These are phyloP conservation scores for Clonostachys rhizophaga DNA, from an alignment of 2,329 filamentous ascomycete genomes.

Conservation along the genomic window DNA sequence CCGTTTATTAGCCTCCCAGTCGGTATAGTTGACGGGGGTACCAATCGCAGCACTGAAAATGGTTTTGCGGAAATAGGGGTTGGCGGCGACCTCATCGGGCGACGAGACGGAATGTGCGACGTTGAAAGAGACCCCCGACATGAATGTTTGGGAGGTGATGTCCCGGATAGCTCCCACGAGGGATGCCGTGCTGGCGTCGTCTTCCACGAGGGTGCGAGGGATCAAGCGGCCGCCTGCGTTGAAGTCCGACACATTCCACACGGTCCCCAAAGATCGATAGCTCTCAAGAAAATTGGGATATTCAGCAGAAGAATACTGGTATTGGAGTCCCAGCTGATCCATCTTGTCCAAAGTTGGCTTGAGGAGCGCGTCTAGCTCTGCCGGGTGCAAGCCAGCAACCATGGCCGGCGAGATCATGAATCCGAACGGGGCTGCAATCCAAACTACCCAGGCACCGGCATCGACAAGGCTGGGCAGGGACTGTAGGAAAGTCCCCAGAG, in stretches of 20 bases:
- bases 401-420: constrained; percentile 22
- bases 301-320: constrained; percentile 6
- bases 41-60: too few species aligned
- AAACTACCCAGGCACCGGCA: constrained; percentile 42
- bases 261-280: constrained; percentile 24
- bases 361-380: constrained; percentile 12
- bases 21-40: too few species aligned
- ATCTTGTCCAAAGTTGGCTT: constrained; percentile 20
- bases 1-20: not conserved
- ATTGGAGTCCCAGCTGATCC: constrained; percentile 13
- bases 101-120: too few species aligned
- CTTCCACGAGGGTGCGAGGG: constrained; percentile 14
- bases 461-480: constrained; percentile 31
- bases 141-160: constrained; percentile 16
- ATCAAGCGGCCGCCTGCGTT: constrained; percentile 29
- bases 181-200: constrained; percentile 17
- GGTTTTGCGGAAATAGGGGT: too few species aligned
- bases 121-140: not conserved
- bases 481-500: not conserved
- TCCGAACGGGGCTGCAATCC: constrained; percentile 37
- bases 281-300: constrained; percentile 22
- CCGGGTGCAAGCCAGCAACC: constrained; percentile 2
- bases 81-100: too few species aligned
- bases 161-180: constrained; percentile 13
- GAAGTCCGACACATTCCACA: constrained; percentile 21